Conservation (phyloP, 192 early-diverging fungal genomes). For the Entomortierella chlamydospora region DNA sequence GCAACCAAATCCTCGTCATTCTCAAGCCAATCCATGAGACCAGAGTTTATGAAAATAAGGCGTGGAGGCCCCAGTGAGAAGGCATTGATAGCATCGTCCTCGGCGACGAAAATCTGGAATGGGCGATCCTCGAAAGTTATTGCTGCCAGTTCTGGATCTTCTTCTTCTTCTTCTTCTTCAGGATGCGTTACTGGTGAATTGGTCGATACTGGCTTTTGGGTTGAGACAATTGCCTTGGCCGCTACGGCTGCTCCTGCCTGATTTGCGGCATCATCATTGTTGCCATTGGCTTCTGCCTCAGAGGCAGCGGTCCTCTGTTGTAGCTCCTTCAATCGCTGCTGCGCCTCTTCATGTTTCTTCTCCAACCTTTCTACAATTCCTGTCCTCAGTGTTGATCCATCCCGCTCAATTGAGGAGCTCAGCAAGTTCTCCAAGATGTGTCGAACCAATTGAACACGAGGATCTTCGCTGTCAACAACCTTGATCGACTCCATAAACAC, state of each 20-base stretch:
- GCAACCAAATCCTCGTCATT: slow-evolving; percentile 61
- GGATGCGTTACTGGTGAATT: neutral
- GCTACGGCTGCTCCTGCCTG: neutral
- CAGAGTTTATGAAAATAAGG: slow-evolving; percentile 48
- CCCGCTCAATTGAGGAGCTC: slow-evolving; percentile 36
- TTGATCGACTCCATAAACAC: slow-evolving; percentile 19
- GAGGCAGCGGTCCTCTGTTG: slow-evolving; percentile 12
- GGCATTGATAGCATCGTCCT: slow-evolving; percentile 52
- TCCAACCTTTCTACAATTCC: slow-evolving; percentile 34
- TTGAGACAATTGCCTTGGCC: slow-evolving; percentile 35
- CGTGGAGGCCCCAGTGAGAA: slow-evolving; percentile 45
- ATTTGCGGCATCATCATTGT: neutral
- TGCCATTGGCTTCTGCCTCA: neutral
- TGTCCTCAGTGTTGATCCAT: slow-evolving; percentile 45
- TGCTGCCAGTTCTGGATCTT: slow-evolving; percentile 19
- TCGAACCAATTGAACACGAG: slow-evolving; percentile 16
- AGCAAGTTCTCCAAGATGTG: slow-evolving; percentile 44
- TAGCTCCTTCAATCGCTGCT: slow-evolving; percentile 9
- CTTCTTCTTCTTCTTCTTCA: slow-evolving; percentile 8
- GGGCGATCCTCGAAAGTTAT: slow-evolving; percentile 37
- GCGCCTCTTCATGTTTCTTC: slow-evolving; percentile 30
- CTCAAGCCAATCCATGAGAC: slow-evolving; percentile 50
- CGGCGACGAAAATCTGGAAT: slow-evolving; percentile 51
- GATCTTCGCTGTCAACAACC: slow-evolving; percentile 30
- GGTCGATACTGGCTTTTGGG: slow-evolving; percentile 5